Conservation (phyloP, 2,329 filamentous ascomycete genomes). For the Neonectria coccinea region DNA sequence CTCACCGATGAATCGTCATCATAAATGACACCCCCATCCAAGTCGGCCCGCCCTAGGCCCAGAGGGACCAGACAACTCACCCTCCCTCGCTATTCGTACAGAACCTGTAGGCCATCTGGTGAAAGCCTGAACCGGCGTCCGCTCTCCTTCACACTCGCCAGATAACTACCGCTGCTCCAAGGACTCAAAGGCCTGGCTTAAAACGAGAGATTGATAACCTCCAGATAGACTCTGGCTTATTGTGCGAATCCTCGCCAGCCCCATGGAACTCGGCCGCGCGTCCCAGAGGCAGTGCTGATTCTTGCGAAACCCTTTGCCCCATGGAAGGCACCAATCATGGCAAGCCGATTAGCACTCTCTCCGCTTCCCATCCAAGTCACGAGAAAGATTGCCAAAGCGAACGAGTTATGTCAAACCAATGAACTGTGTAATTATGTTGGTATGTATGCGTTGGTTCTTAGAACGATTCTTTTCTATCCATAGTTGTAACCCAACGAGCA, state of each 20-base stretch:
- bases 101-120: neutral
- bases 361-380: neutral
- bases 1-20: conserved; percentile 1
- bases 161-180: neutral
- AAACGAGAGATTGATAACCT: neutral
- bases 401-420: neutral
- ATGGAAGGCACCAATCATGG: neutral
- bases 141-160: neutral
- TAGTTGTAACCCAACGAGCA: conserved; percentile 33
- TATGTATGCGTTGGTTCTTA: conserved; percentile 8
- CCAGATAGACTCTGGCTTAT: neutral
- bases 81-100: neutral
- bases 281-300: neutral
- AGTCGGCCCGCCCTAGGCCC: conserved; percentile 5
- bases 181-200: neutral
- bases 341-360: neutral
- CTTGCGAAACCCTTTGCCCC: conserved; percentile 5
- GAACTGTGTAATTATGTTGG: conserved; percentile 26
- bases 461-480: conserved; percentile 35
- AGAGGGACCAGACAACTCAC: neutral
- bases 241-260: neutral
- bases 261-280: conserved; percentile 9
- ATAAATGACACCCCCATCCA: conserved; percentile 1
- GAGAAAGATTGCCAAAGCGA: no score
- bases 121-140: neutral